A percentile compares a stretch with the other conserved stretches of the same genome.
Conservation (phyloP, 352 stramenopile species). For the Phytophthora fragariae region DNA sequence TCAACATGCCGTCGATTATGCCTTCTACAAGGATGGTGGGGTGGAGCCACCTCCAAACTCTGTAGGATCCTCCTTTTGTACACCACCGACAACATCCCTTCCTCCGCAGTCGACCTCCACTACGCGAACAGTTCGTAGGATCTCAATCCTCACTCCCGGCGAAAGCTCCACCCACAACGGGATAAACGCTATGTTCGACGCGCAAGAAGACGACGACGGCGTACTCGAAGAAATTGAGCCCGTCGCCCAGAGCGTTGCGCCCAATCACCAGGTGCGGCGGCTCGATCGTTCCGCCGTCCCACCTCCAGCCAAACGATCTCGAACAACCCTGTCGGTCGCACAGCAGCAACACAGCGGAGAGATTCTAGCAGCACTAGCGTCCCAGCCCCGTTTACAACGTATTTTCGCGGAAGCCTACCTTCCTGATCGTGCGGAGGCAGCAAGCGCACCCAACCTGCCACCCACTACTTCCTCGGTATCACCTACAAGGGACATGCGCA, state of each 20-base stretch:
- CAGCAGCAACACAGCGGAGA: constrained; percentile 5
- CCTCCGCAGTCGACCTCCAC: too few species aligned
- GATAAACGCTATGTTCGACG: neutral
- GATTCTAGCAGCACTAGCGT: constrained; percentile 1
- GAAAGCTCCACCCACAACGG: too few species aligned
- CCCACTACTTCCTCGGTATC: neutral
- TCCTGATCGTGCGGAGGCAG: neutral
- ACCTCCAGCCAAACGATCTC: neutral
- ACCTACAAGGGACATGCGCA: neutral
- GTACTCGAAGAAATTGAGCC: neutral
- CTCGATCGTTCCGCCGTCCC: neutral
- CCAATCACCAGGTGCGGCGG: neutral
- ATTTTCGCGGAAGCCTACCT: constrained; percentile 1
- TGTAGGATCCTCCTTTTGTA: too few species aligned
- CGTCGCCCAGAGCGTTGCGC: neutral
- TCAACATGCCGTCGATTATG: too few species aligned
- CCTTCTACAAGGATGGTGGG: too few species aligned
- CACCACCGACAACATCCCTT: too few species aligned
- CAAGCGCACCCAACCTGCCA: neutral
- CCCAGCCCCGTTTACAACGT: neutral
- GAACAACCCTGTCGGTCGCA: neutral
- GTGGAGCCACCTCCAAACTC: too few species aligned
- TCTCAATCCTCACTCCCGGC: too few species aligned
- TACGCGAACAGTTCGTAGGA: too few species aligned
- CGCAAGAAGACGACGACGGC: neutral